phyloP scores from a whole-genome alignment of 2,329 filamentous ascomycete species.

The Teratosphaeria nubilosa region DNA sequence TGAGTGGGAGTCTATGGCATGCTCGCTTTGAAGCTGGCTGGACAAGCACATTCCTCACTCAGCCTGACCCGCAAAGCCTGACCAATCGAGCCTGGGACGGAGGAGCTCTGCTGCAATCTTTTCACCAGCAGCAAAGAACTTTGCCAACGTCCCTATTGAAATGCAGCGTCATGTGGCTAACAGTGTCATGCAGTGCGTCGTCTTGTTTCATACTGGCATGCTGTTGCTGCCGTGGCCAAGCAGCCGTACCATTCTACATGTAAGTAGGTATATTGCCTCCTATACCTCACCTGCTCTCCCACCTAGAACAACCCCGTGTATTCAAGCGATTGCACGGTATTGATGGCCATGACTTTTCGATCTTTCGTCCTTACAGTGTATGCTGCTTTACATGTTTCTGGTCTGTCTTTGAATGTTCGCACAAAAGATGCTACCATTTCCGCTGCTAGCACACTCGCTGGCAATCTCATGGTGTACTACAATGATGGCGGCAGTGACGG shows the following conservation, averaged over 20 bases:
- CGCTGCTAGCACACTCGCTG: conserved; percentile 2
- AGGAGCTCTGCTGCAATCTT: too few species aligned
- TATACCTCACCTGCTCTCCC: not conserved
- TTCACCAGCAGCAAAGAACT: too few species aligned
- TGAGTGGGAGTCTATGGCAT: too few species aligned
- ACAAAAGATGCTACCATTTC: not conserved
- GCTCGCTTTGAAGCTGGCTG: not conserved
- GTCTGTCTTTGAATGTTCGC: not conserved
- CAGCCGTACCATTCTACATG: not conserved
- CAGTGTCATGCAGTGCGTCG: not conserved
- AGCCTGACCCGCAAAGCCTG: not conserved
- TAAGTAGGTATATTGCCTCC: not conserved
- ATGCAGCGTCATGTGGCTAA: not conserved
- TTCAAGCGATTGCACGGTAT: not conserved
- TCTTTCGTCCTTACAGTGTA: not conserved
- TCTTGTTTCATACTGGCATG: not conserved
- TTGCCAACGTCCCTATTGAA: not conserved
- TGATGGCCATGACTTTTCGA: not conserved
- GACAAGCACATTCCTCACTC: not conserved
- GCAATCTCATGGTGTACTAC: conserved; percentile 7
- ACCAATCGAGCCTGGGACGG: too few species aligned
- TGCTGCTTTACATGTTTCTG: not conserved
- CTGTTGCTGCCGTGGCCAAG: not conserved
- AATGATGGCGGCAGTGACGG: conserved; percentile 1
- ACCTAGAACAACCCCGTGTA: not conserved